Conservation (phyloP, 2,329 filamentous ascomycete species). For the Colletotrichum abscissum region DNA sequence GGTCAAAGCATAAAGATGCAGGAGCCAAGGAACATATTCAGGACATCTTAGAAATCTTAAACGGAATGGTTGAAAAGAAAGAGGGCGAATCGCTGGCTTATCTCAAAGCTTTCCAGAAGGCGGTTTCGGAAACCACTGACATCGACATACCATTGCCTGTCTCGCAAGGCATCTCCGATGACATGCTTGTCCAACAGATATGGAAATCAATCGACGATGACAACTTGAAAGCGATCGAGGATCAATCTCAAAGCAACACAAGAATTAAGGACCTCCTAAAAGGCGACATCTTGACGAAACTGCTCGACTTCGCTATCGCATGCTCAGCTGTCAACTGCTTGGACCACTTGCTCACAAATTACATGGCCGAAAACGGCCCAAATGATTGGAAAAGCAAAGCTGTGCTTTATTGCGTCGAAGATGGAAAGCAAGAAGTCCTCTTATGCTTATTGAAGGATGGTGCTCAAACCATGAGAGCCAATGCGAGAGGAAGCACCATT, state of each 20-base stretch:
- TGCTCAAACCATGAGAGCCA: background rate
- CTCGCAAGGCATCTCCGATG: background rate
- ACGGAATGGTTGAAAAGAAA: background rate
- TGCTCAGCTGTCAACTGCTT: background rate
- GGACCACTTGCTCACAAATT: background rate
- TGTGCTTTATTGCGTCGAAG: background rate
- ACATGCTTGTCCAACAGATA: constrained; percentile 2
- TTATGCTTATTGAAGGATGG: constrained; percentile 8
- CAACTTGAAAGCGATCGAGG: background rate
- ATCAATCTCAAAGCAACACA: background rate
- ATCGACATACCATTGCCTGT: background rate
- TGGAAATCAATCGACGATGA: constrained; percentile 7
- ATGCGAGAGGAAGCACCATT: background rate
- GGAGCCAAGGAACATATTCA: background rate
- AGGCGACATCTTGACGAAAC: background rate
- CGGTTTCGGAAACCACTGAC: background rate
- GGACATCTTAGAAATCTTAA: background rate
- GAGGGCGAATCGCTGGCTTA: constrained; percentile 8
- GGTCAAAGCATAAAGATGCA: background rate
- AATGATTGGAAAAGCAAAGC: background rate
- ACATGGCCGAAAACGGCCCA: background rate
- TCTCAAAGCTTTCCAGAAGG: constrained; percentile 14
- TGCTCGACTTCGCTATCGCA: background rate
- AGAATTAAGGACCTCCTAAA: background rate
- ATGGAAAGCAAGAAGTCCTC: background rate